A percentile compares a stretch with the other conserved stretches of the same genome.
phyloP scores from a whole-genome alignment of 345 rosid genomes.

The Mallotus nudiflorus region DNA sequence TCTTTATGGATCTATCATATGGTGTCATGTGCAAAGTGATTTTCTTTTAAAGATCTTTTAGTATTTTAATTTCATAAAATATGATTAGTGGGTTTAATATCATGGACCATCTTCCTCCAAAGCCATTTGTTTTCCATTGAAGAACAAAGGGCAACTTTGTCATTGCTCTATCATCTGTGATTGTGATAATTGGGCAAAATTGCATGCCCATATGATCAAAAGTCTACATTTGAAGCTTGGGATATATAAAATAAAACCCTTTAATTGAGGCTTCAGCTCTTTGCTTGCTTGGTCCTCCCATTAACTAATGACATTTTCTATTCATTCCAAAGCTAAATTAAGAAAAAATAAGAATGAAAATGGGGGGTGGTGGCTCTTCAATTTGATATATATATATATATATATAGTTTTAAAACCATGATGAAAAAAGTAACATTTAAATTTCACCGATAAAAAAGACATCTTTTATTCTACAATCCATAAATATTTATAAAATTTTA shows the following conservation, averaged over 20 bases:
- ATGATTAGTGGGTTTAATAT: too few relatives aligned
- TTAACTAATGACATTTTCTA: constrained; percentile 4
- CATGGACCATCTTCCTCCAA: too few relatives aligned
- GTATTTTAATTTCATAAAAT: too few relatives aligned
- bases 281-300: constrained; percentile 9
- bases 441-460: too few relatives aligned
- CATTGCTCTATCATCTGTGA: neutral
- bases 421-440: too few relatives aligned
- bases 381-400: too few relatives aligned
- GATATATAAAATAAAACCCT: neutral
- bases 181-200: neutral
- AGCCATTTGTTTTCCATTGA: neutral
- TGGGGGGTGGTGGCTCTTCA: constrained; percentile 24
- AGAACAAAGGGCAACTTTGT: neutral
- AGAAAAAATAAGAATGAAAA: constrained; percentile 8
- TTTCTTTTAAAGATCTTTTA: neutral
- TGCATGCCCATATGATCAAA: neutral
- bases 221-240: neutral
- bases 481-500: constrained; percentile 7
- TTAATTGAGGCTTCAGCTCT: neutral
- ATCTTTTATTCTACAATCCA: too few relatives aligned
- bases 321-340: neutral
- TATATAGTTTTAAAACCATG: too few relatives aligned
- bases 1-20: constrained; percentile 21
- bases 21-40: constrained; percentile 31